Evolutionary conservation across 129 eudicot species (phyloP), one percentile per base, ranked within the genome.

Genomic region (Chrysanthemum seticuspe): DNA sequence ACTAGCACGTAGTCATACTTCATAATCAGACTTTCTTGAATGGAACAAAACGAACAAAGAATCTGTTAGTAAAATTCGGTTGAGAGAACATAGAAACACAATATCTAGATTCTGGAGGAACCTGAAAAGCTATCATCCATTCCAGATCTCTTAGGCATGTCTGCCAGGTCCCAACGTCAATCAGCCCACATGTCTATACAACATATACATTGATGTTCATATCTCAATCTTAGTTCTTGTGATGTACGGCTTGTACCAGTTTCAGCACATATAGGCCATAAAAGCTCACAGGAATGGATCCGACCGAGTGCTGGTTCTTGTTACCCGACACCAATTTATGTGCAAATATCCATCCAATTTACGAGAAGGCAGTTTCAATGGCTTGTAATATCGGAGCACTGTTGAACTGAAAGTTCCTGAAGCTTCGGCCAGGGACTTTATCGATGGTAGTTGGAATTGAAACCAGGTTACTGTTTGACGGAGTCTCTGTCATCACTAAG

Each of bases 331-430:
- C 47, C 2, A 49, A 67, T 67, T 16, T 53, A 75, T 65, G 66
- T 68, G 13, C 67, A 62, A 62, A 62, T 65, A 65, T 65, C 53
- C 68, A 76, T 58, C 21, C 5, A 70, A 36, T 18, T 78, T 68
- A 78, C 15, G 73, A 67, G 72, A 92, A 92, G 13, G 79, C 84
- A 14, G 83, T 48, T 6, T 92, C 96, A 74, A 92, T 86, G 53
- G 97, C 92, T 69, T 73, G 90, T 15, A 87, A 47, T 47, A 93
- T 79, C 10, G 81, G 80, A 23, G 66, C 84, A 4, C 81, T 79
- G 64, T 94, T 95, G 25, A 94, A 84, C 66, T 81, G 86, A 60
- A 90, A 94, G 72, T 80, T 94, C 75, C 87, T 73, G 76, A 94
- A 90, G 91, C 89, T 90, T 67, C 75, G 80, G 13, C 89, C 93